Evolutionary conservation across 2,329 filamentous ascomycete species (phyloP), one percentile per base, ranked within the genome.

Genomic region (Fusarium zealandicum): DNA sequence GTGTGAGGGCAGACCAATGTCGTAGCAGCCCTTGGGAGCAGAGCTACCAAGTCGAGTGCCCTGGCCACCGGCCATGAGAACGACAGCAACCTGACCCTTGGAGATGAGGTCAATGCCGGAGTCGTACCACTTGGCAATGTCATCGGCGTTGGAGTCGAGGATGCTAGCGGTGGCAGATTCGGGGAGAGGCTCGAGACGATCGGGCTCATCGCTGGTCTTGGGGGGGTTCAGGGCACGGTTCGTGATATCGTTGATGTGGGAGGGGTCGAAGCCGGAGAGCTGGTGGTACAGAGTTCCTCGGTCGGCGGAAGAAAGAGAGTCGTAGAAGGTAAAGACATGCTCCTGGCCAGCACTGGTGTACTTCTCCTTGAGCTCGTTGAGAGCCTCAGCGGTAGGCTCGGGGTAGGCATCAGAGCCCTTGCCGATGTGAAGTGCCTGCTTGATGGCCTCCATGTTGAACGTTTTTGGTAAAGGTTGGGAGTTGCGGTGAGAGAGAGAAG

Each of bases 61-160:
- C 79, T 99, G 95, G 28, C 95, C 95, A 72, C 95, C 95, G 53
- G 95, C 95, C 90, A 99, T 96, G 69, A 99, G 84, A 44, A 99
- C 92, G 14, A 99, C 95, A 27, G 86, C 82, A 32, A 96, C 83
- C 73, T 90, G 86, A 71, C 90, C 87, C 72, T 91, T 82, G 41
- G 86, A 80, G 54, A 96, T 83, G 32, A 93, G 89, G 72, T 92
- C 93, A 25, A 98, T 80, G 49, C 90, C 90, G 9, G 88, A 80
- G 59, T 89, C 79, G 75, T 96, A 95, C 93, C 93, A 99, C 74
- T 82, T 84, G 65, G 90, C 80, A 59, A 97, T 83, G 71, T 96
- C 88, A 54, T 86, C 84, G 43, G 87, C 75, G 67, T 90, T 85
- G 56, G 93, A 96, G 76, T 98, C 93, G 73, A 98, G 86, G 67